These are phyloP conservation scores for Selaginella moellendorffii DNA, from an alignment of 75 land plant species.

Conservation along the genomic window DNA sequence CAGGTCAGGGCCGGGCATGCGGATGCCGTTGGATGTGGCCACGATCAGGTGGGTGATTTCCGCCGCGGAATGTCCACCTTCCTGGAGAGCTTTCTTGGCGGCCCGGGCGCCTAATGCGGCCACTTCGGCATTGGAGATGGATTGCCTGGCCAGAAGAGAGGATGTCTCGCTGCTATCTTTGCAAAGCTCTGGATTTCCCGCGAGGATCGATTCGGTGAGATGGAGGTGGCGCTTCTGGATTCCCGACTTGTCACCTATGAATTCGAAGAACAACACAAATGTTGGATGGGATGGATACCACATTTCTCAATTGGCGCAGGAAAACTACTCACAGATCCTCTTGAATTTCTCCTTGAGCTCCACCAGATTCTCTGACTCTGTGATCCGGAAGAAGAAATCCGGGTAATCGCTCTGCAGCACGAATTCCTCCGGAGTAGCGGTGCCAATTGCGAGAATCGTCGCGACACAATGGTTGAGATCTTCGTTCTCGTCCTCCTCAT, in stretches of 20 bases:
- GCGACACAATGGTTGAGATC: too few species aligned
- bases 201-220: neutral
- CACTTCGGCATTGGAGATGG: neutral
- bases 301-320: neutral
- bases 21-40: conserved; percentile 1
- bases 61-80: neutral
- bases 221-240: neutral
- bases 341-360: conserved; percentile 9
- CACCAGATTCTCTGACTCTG: neutral
- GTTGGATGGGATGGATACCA: too few species aligned
- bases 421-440: neutral
- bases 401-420: neutral
- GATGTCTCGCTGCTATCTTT: neutral
- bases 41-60: conserved; percentile 5
- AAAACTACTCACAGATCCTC: conserved; percentile 4
- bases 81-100: neutral
- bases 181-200: neutral
- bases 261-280: neutral
- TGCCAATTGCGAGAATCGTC: neutral
- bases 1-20: conserved; percentile 23
- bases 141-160: neutral
- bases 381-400: conserved; percentile 6
- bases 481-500: too few species aligned
- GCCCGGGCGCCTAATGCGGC: neutral
- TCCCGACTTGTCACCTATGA: neutral